Conservation (phyloP, 2,329 filamentous ascomycete species). For the Venturia oleaginea region DNA sequence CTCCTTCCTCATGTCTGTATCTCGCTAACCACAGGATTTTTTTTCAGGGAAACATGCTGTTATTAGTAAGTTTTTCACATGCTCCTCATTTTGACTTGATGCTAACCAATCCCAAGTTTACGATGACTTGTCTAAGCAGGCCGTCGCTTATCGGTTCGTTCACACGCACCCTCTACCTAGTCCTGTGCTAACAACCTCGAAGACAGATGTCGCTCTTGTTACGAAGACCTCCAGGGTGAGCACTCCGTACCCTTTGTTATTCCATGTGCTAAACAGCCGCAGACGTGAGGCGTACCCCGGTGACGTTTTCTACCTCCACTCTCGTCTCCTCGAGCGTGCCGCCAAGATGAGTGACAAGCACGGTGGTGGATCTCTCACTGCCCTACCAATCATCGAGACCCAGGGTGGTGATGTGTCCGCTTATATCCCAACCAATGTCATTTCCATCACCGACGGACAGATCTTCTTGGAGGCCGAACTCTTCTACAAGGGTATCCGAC, state of each 20-base stretch:
- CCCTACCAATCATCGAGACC: slow-evolving; percentile 96
- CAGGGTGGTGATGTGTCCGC: slow-evolving; percentile 99
- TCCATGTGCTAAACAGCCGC: too few relatives aligned
- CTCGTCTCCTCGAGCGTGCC: slow-evolving; percentile 96
- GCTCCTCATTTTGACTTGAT: too few relatives aligned
- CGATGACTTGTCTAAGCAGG: slow-evolving; percentile 97
- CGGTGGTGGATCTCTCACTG: slow-evolving; percentile 92
- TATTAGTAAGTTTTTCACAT: slow-evolving; percentile 37
- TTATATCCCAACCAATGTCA: slow-evolving; percentile 99
- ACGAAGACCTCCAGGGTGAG: slow-evolving; percentile 56
- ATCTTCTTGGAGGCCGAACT: slow-evolving; percentile 99
- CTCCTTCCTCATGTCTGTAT: too few relatives aligned
- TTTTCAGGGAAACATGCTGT: slow-evolving; percentile 78
- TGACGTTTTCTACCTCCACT: slow-evolving; percentile 94
- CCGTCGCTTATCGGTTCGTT: slow-evolving; percentile 69
- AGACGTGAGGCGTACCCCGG: slow-evolving; percentile 12
- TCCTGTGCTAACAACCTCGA: background rate
- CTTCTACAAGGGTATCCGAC: slow-evolving; percentile 99
- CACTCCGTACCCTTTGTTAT: too few relatives aligned
- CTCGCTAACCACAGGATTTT: too few relatives aligned
- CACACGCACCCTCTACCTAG: too few relatives aligned
- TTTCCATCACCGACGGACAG: slow-evolving; percentile 99
- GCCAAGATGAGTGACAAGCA: slow-evolving; percentile 98
- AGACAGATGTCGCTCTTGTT: slow-evolving; percentile 94
- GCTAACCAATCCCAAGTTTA: slow-evolving; percentile 41